Percentiles rank a stretch among this genome's conserved stretches.
Evolutionary conservation across 1,284 basidiomycete species (phyloP).

Genomic region (Ustilago tritici): DNA sequence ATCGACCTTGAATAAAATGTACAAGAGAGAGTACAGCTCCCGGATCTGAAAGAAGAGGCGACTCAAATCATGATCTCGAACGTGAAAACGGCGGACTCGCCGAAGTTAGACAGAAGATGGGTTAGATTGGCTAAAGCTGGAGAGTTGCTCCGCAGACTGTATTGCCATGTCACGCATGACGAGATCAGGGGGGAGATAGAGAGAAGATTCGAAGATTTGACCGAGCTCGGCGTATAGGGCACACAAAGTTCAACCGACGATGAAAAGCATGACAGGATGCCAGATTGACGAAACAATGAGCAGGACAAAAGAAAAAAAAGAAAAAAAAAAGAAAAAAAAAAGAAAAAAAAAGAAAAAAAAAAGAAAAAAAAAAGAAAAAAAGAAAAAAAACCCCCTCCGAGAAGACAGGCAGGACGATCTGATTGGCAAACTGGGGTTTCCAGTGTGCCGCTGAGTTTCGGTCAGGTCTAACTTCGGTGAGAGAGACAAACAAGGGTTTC

Average conservation of each 20-base stretch:
- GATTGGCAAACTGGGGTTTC: conserved; percentile 4
- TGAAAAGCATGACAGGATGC: not conserved
- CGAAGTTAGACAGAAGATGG: not conserved
- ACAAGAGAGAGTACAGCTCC: not conserved
- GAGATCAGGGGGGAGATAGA: not conserved
- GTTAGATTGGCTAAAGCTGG: not conserved
- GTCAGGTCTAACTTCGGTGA: conserved; percentile 6
- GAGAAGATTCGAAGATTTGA: not conserved
- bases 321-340: not conserved
- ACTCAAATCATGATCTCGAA: not conserved
- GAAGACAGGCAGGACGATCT: not conserved
- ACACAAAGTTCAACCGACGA: not conserved
- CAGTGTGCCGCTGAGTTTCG: not conserved
- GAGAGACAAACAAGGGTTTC: not conserved
- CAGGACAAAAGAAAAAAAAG: not conserved
- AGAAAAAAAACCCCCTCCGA: not conserved
- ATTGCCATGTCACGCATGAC: conserved; percentile 1
- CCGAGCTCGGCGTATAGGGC: not conserved
- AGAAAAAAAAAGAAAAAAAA: not conserved
- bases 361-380: not conserved
- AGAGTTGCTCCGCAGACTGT: not conserved
- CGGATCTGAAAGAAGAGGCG: not conserved
- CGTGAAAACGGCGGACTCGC: not conserved
- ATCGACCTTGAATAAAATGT: not conserved
- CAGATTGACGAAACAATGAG: not conserved